Evolutionary conservation across 2,329 filamentous ascomycete genomes (phyloP).

Genomic region (Penicillium sclerotigenum): DNA sequence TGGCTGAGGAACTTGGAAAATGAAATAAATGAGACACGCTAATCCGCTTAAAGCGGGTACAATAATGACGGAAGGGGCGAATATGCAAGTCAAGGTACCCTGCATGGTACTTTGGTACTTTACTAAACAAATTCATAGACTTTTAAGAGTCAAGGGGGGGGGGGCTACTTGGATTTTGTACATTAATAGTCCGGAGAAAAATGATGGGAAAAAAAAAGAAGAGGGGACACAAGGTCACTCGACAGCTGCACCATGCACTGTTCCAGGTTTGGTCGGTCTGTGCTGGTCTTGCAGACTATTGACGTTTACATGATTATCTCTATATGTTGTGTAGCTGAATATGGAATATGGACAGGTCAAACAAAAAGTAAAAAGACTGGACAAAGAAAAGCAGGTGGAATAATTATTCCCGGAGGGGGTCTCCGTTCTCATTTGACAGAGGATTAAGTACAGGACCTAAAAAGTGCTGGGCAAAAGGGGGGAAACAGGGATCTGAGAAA

Average conservation of each 20-base stretch:
- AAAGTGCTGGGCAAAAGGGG: slow-evolving; percentile 10
- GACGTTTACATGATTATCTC: not conserved
- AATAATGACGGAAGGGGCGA: slow-evolving; percentile 27
- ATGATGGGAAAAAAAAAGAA: not conserved
- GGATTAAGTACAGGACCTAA: not conserved
- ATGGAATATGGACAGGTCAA: not conserved
- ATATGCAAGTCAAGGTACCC: slow-evolving; percentile 20
- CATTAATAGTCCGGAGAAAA: slow-evolving; percentile 5
- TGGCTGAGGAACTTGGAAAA: slow-evolving; percentile 4
- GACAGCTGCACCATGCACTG: slow-evolving; percentile 17
- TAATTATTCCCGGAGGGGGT: not conserved
- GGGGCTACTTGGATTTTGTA: not conserved
- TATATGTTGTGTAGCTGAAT: not conserved
- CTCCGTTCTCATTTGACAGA: not conserved
- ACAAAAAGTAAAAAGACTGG: not conserved
- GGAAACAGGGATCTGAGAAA: slow-evolving; percentile 14
- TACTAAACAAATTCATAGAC: not conserved
- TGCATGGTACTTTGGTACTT: slow-evolving; percentile 11
- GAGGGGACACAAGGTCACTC: slow-evolving; percentile 12
- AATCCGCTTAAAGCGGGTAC: slow-evolving; percentile 11
- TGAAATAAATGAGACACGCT: slow-evolving; percentile 10
- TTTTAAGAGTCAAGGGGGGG: not conserved
- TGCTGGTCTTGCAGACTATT: slow-evolving; percentile 15
- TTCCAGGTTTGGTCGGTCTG: slow-evolving; percentile 18
- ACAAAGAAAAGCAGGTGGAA: not conserved